phyloP scores from a whole-genome alignment of 2,329 filamentous ascomycete genomes.

The Cladobotryum protrusum region DNA sequence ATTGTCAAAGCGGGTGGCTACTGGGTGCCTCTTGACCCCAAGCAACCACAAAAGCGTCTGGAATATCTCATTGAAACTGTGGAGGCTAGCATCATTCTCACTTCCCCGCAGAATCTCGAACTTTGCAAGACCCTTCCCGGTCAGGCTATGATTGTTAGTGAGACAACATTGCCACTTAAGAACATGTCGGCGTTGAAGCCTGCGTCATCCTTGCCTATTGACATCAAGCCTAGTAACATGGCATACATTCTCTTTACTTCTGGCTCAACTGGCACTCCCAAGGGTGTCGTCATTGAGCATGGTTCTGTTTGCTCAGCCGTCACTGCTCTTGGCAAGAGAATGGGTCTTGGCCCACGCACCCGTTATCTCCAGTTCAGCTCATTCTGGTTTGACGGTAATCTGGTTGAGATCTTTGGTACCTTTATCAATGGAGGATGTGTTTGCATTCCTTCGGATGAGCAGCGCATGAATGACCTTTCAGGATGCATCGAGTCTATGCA shows the following conservation, averaged over 20 bases:
- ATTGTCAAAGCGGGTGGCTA: conserved; percentile 4
- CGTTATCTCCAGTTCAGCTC: conserved; percentile 5
- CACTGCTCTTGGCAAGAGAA: neutral
- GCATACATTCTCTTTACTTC: conserved; percentile 3
- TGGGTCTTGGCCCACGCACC: neutral
- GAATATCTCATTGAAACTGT: neutral
- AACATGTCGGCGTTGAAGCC: neutral
- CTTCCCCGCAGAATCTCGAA: neutral
- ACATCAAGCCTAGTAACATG: neutral
- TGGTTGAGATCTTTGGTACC: conserved; percentile 5
- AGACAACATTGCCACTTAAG: too few relatives aligned
- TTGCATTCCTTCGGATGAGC: conserved; percentile 10
- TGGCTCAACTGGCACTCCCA: conserved; percentile 7
- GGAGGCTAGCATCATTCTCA: conserved; percentile 1
- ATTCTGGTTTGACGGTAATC: conserved; percentile 4
- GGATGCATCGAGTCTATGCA: neutral
- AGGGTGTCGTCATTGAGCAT: conserved; percentile 5
- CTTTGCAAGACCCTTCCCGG: too few relatives aligned
- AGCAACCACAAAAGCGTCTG: neutral
- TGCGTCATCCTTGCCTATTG: too few relatives aligned
- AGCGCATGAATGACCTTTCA: conserved; percentile 1
- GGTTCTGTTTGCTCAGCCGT: neutral
- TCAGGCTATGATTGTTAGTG: too few relatives aligned
- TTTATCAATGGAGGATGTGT: conserved; percentile 7
- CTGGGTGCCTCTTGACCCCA: neutral